Conservation (phyloP, 345 rosid species). For the Acer yangbiense region DNA sequence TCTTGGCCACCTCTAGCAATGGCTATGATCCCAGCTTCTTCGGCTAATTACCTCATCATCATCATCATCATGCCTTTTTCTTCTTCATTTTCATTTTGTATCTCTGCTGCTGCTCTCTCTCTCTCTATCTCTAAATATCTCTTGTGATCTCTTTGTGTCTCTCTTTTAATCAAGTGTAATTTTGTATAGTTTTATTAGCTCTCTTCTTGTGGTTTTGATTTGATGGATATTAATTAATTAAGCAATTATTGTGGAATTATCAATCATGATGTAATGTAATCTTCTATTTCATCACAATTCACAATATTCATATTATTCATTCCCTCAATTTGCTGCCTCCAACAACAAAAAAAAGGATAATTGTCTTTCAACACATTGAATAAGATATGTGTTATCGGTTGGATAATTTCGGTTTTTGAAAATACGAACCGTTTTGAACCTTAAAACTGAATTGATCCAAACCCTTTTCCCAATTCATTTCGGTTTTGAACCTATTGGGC, state of each 20-base stretch:
- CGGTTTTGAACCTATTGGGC: too few species aligned
- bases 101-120: neutral
- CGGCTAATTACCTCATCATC: slow-evolving; percentile 15
- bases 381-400: too few species aligned
- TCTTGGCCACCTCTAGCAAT: slow-evolving; percentile 95
- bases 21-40: slow-evolving; percentile 92
- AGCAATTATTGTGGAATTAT: neutral
- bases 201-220: neutral
- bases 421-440: too few species aligned
- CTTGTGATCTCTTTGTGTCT: neutral
- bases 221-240: neutral
- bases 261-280: neutral
- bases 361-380: too few species aligned
- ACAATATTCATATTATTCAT: too few species aligned
- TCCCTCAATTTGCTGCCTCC: too few species aligned
- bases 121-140: neutral
- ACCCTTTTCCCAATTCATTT: too few species aligned
- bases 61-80: neutral
- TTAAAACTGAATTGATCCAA: too few species aligned
- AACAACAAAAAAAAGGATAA: too few species aligned
- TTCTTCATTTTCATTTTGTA: neutral
- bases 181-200: slow-evolving; percentile 7
- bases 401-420: too few species aligned
- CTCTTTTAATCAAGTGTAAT: neutral
- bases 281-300: too few species aligned